Conservation (phyloP, 805 yeast species). For the Pichia heedii region DNA sequence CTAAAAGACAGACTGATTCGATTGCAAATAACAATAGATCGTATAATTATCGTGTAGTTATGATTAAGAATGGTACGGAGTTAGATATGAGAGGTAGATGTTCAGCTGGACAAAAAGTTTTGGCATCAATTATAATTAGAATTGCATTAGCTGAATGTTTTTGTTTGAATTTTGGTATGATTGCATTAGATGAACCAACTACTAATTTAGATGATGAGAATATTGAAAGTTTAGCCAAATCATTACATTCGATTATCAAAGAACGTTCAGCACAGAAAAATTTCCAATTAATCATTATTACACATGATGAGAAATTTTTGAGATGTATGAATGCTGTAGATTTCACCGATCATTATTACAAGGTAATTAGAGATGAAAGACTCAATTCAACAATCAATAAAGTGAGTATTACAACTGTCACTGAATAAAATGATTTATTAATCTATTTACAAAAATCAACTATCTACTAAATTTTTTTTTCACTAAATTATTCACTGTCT, state of each 20-base stretch:
- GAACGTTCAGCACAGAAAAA: constrained; percentile 70
- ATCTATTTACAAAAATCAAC: neutral
- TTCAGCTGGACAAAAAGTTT: constrained; percentile 94
- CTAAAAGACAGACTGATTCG: constrained; percentile 28
- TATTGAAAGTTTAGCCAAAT: constrained; percentile 76
- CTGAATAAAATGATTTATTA: constrained; percentile 2
- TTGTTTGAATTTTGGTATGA: constrained; percentile 90
- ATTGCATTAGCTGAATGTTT: constrained; percentile 92
- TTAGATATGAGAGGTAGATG: constrained; percentile 97
- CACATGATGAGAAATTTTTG: constrained; percentile 91
- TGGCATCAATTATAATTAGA: constrained; percentile 86
- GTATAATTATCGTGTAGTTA: constrained; percentile 88
- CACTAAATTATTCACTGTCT: neutral
- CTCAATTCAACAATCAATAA: constrained; percentile 64
- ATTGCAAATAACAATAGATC: constrained; percentile 40
- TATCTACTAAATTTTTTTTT: too few species aligned
- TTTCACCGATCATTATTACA: constrained; percentile 81
- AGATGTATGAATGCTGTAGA: constrained; percentile 75
- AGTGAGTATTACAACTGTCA: constrained; percentile 21
- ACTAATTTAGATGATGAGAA: constrained; percentile 89
- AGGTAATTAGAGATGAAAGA: constrained; percentile 69
- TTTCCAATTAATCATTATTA: constrained; percentile 90
- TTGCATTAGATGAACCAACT: constrained; percentile 96
- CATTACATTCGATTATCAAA: constrained; percentile 67
- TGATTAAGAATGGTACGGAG: constrained; percentile 87